Conservation (phyloP, 2,329 filamentous ascomycete genomes). For the Beauveria bassiana region DNA sequence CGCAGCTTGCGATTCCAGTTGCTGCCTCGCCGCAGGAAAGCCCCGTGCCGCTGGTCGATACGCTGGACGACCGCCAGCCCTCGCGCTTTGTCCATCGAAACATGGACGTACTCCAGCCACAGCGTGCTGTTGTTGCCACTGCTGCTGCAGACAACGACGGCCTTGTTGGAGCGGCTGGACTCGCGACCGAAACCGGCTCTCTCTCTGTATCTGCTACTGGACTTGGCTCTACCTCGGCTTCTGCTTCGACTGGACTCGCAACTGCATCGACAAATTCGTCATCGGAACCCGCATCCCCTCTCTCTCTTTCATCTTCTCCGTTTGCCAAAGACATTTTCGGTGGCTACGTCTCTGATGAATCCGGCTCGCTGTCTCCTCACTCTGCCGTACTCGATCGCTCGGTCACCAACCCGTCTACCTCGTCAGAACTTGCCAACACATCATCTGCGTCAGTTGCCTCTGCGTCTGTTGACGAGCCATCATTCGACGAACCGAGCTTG, state of each 20-base stretch:
- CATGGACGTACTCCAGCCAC: background rate
- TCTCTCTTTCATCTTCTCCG: background rate
- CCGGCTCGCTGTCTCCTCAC: background rate
- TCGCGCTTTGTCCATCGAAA: slow-evolving; percentile 6
- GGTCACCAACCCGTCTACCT: background rate
- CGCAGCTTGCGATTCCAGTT: background rate
- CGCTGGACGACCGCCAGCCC: background rate
- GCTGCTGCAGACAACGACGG: background rate
- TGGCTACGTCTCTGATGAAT: slow-evolving; percentile 1
- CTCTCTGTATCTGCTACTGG: background rate
- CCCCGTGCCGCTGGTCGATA: background rate
- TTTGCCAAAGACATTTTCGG: background rate
- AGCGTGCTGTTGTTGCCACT: background rate
- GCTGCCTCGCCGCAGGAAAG: background rate
- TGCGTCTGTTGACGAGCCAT: background rate
- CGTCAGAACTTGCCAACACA: background rate
- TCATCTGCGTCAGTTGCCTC: background rate
- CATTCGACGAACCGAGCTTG: background rate
- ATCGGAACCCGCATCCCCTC: background rate
- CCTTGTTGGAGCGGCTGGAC: background rate
- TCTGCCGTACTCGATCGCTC: background rate
- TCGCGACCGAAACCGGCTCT: background rate
- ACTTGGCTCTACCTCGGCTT: background rate
- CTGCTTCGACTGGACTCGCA: background rate
- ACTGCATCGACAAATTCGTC: background rate